Evolutionary conservation across 805 yeast genomes (phyloP), one percentile per base, ranked within the genome.

Genomic region (Starmera caribaea): DNA sequence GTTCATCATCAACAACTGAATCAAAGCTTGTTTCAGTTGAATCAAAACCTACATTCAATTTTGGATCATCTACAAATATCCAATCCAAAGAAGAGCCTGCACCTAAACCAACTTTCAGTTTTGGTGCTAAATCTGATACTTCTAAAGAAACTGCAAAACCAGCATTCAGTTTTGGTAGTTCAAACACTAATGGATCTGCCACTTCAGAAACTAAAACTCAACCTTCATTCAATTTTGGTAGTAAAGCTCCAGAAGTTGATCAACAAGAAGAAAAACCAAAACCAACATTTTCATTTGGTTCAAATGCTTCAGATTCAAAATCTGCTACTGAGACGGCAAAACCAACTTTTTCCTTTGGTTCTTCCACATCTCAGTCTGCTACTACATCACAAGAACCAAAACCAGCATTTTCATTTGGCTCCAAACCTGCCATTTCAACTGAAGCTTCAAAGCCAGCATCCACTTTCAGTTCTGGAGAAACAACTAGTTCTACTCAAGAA

Each of bases 331-430:
- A 36, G 10, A 8, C 38, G 8, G 5, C 32, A 5, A 35, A 27
- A 14, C 38, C 44, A 16, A 21, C 40, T 5, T 38, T 33, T 16
- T 10, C 32, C 5, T 38, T 41, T 37, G 38, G 41, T 16, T 10
- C 11, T 36, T 17, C 17, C 12, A 32, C 16, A 30, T 24, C 26
- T 9, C 11, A 12, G 1, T 4, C 32, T 16, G 17, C 15, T 27
- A 3, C 41, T 21, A 26, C 27, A 7, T 40, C 39, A 17, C 32
- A 37, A 3, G 38, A 39, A 21, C 47, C 59, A 13, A 44, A 41
- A 26, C 48, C 54, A 21, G 41, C 45, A 8, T 49, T 53, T 31
- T 39, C 48, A 8, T 50, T 49, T 41, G 49, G 48, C 14, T 36
- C 51, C 5, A 15, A 44, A 15, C 12, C 32, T 30, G 24, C 7